phyloP scores from a whole-genome alignment of 768 basidiomycete genomes.

The Macrolepiota dolichaula region DNA sequence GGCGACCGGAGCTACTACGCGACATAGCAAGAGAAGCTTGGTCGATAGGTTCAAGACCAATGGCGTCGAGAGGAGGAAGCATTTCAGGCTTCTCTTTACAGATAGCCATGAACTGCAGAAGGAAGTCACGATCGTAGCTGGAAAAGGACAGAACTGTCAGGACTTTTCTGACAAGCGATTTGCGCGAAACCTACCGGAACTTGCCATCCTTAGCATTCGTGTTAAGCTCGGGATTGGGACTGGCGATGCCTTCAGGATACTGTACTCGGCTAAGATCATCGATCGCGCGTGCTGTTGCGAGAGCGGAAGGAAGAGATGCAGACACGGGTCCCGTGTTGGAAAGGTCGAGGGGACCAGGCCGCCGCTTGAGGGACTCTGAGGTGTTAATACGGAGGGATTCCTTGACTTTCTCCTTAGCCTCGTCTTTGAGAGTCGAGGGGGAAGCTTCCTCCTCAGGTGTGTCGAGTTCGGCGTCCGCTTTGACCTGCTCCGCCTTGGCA shows the following conservation, averaged over 20 bases:
- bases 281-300: slow-evolving; percentile 83
- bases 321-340: slow-evolving; percentile 45
- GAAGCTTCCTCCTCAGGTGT: slow-evolving; percentile 36
- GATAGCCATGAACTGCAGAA: slow-evolving; percentile 91
- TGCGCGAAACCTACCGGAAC: slow-evolving; percentile 57
- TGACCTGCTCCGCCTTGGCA: slow-evolving; percentile 23
- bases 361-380: slow-evolving; percentile 40
- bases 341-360: slow-evolving; percentile 76
- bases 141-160: slow-evolving; percentile 2
- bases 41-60: slow-evolving; percentile 83
- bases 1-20: slow-evolving; percentile 65
- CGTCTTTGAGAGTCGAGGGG: slow-evolving; percentile 34
- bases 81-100: slow-evolving; percentile 95
- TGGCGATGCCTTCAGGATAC: slow-evolving; percentile 81
- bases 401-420: slow-evolving; percentile 43
- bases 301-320: slow-evolving; percentile 55
- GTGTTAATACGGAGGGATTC: slow-evolving; percentile 69
- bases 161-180: neutral
- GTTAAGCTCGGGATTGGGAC: slow-evolving; percentile 85
- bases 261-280: slow-evolving; percentile 72
- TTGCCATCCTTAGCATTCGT: slow-evolving; percentile 80
- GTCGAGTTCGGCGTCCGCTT: slow-evolving; percentile 45
- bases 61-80: slow-evolving; percentile 84
- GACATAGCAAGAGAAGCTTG: slow-evolving; percentile 45
- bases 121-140: slow-evolving; percentile 96